Conservation (phyloP, 1,284 basidiomycete genomes). For the Marasmius fiardii region DNA sequence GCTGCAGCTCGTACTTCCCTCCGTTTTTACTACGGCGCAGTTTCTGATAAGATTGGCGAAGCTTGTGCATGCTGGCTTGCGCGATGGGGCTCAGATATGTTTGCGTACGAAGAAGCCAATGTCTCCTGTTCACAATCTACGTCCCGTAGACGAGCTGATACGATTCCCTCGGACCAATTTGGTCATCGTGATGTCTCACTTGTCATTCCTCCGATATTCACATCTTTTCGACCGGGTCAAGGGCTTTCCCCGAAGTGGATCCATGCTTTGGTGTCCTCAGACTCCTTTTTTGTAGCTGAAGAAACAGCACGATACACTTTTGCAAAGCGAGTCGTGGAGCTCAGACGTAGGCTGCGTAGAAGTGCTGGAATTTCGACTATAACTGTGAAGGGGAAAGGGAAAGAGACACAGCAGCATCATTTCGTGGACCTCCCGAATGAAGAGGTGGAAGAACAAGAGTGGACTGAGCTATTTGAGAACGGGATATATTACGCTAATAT, state of each 20-base stretch:
- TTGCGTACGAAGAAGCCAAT: conserved; percentile 56
- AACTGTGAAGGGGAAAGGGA: conserved; percentile 28
- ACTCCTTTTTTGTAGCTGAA: conserved; percentile 76
- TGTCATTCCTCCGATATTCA: conserved; percentile 12
- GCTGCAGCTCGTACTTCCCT: conserved; percentile 13
- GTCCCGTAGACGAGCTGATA: neutral
- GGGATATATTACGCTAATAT: conserved; percentile 90
- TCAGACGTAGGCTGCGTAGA: conserved; percentile 34
- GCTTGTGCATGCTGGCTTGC: conserved; percentile 86
- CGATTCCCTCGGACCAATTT: neutral
- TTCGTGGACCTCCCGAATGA: conserved; percentile 30
- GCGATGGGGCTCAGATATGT: conserved; percentile 81
- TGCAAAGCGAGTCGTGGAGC: conserved; percentile 73
- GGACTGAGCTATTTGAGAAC: conserved; percentile 69
- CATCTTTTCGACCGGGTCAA: conserved; percentile 61
- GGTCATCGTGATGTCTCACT: neutral
- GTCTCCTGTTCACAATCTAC: neutral
- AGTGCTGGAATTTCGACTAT: neutral
- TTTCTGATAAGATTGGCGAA: conserved; percentile 90
- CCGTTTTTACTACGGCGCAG: conserved; percentile 71
- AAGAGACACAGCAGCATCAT: neutral
- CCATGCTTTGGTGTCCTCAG: conserved; percentile 71
- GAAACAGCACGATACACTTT: conserved; percentile 83
- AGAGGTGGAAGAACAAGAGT: conserved; percentile 59
- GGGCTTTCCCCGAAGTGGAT: conserved; percentile 76